A percentile compares a stretch with the other conserved stretches of the same genome.
phyloP scores from a whole-genome alignment of 2,329 filamentous ascomycete species.

The Penicillium sp. region DNA sequence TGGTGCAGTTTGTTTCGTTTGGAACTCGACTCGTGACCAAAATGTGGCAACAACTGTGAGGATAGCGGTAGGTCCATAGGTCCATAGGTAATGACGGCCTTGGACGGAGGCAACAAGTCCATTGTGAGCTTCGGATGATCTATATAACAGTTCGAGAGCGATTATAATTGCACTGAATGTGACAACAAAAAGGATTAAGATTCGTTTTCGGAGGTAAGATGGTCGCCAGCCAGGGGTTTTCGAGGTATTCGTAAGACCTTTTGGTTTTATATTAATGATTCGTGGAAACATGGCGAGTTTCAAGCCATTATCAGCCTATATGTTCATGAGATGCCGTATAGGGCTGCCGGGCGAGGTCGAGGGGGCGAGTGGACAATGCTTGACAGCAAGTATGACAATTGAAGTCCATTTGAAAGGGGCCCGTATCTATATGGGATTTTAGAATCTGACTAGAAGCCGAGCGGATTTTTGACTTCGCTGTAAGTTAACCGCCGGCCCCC shows the following conservation, averaged over 20 bases:
- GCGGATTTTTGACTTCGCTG: background rate
- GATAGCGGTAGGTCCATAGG: slow-evolving; percentile 17
- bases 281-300: background rate
- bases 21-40: slow-evolving; percentile 17
- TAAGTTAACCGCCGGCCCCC: background rate
- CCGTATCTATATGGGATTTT: background rate
- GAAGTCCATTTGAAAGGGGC: background rate
- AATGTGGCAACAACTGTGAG: slow-evolving; percentile 10
- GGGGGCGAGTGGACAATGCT: background rate
- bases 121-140: slow-evolving; percentile 5
- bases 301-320: background rate
- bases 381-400: background rate
- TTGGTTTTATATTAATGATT: background rate
- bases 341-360: background rate
- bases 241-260: background rate
- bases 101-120: slow-evolving; percentile 10
- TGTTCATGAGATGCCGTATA: background rate
- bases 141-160: slow-evolving; percentile 8
- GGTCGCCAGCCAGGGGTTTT: slow-evolving; percentile 8
- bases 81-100: slow-evolving; percentile 16
- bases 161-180: slow-evolving; percentile 7
- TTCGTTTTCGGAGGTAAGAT: slow-evolving; percentile 10
- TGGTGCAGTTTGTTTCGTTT: slow-evolving; percentile 17
- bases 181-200: slow-evolving; percentile 7
- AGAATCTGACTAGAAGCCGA: background rate